These are phyloP conservation scores for Kluyveromyces lactis DNA, from an alignment of 805 yeast species.

Conservation along the genomic window DNA sequence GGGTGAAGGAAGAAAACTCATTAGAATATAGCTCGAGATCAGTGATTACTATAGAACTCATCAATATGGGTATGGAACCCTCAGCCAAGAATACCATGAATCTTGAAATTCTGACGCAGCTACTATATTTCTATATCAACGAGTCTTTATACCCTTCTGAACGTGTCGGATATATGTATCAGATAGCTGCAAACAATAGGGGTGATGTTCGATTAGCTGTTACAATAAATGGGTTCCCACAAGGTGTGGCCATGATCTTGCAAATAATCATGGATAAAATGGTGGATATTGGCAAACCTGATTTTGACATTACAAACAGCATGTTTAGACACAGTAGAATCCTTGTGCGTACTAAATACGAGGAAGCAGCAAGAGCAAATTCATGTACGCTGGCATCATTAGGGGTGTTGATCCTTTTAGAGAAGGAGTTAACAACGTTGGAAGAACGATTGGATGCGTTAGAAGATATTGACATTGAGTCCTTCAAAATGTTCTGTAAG, in stretches of 20 bases:
- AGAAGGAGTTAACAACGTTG: slow-evolving; percentile 45
- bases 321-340: slow-evolving; percentile 41
- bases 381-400: slow-evolving; percentile 43
- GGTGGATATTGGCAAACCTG: slow-evolving; percentile 13
- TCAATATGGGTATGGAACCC: slow-evolving; percentile 24
- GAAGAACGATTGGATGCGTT: slow-evolving; percentile 49
- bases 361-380: slow-evolving; percentile 33
- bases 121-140: slow-evolving; percentile 36
- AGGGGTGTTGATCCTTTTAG: slow-evolving; percentile 45
- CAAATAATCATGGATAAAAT: slow-evolving; percentile 29
- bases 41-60: slow-evolving; percentile 40
- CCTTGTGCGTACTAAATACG: slow-evolving; percentile 39
- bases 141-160: slow-evolving; percentile 44
- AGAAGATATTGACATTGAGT: slow-evolving; percentile 37
- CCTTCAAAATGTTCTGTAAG: slow-evolving; percentile 27
- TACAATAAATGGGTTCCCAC: slow-evolving; percentile 45
- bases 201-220: slow-evolving; percentile 47
- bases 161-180: slow-evolving; percentile 49
- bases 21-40: slow-evolving; percentile 25
- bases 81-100: slow-evolving; percentile 35
- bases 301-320: slow-evolving; percentile 20
- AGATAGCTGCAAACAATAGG: slow-evolving; percentile 43
- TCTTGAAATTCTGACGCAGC: slow-evolving; percentile 46
- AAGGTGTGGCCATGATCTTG: slow-evolving; percentile 32
- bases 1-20: slow-evolving; percentile 39